A percentile compares a stretch with the other conserved stretches of the same genome.
Evolutionary conservation across 2,329 filamentous ascomycete species (phyloP).

Genomic region (Coniochaeta pulveracea): DNA sequence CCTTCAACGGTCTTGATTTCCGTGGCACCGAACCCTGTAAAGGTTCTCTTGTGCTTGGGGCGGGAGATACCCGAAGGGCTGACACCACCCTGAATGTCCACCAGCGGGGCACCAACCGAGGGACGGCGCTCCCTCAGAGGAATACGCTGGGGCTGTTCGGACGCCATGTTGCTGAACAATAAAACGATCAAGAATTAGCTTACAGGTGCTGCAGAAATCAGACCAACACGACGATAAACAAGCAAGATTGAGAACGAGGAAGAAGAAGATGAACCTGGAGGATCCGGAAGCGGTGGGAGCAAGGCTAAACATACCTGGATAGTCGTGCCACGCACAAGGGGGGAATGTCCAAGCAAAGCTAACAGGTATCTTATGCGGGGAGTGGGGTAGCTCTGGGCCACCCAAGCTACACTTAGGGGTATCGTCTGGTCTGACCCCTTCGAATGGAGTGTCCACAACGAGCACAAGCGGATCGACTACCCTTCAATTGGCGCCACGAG

Average conservation of each 20-base stretch:
- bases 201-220: not conserved
- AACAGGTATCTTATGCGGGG: not conserved
- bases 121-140: conserved; percentile 65
- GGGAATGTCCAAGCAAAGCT: not conserved
- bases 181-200: not conserved
- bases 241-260: no score
- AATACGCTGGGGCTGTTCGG: conserved; percentile 20
- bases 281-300: not conserved
- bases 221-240: no score
- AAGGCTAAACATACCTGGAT: not conserved
- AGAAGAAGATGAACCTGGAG: not conserved
- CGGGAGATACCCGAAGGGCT: conserved; percentile 75
- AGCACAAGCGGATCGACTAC: not conserved
- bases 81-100: conserved; percentile 76
- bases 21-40: conserved; percentile 78
- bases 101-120: conserved; percentile 71
- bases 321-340: not conserved
- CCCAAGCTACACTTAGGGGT: not conserved
- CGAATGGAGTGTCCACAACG: not conserved
- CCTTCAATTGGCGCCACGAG: not conserved
- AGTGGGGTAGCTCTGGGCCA: conserved; percentile 1
- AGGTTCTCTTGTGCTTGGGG: conserved; percentile 95
- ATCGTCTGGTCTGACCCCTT: not conserved
- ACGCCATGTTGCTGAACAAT: conserved; percentile 14
- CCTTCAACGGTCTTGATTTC: conserved; percentile 95